Base-by-base conservation (phyloP, 768 basidiomycete genomes). In the Melanogaster broomeanus region DNA sequence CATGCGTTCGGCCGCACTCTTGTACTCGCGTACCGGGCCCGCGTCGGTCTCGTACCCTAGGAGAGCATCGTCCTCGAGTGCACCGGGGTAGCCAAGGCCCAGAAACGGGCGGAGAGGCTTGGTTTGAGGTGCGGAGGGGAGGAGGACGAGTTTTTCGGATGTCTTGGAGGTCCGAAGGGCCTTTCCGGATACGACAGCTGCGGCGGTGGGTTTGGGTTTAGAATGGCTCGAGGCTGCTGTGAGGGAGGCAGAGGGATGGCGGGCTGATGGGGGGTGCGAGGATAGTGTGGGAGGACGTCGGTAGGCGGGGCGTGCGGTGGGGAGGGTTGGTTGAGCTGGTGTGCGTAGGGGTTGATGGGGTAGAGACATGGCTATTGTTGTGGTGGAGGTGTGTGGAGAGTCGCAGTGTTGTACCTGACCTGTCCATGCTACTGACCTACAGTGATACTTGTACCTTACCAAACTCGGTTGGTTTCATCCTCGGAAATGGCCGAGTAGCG, bases 41-140 rank as follows among this genome's bases (percentile, higher is more conserved):
- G 75, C 79, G 50, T 84, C 84, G 2, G 81, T 85, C 68, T 87
- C 85, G 58, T 84, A 81, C 10, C 82, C 86, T 46, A 85, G 76
- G 3, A 76, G 74, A 19, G 76, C 69, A 24, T 72, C 72, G 18
- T 81, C 81, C 28, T 80, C 81, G 31, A 51, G 51, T 37, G 51
- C 54, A 3, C 45, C 52, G 2, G 64, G 55, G 33, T 59, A 60
- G 15, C 49, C 41, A 19, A 42, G 11, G 3, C 52, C 61, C 1
- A 55, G 58, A 3, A 49, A 42, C 9, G 65, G 66, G 21, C 62
- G 64, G 8, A 85, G 78, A 1, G 91, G 87, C 50, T 82, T 84
- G 0, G 92, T 91, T 67, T 98, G 94, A 1, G 93, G 91, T 24
- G 85, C 93, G 34, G 91, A 91, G 0, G 94, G 94, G 7, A 98